These are phyloP conservation scores for Artemisia tridentata DNA, from an alignment of 129 eudicot species.

Conservation along the genomic window DNA sequence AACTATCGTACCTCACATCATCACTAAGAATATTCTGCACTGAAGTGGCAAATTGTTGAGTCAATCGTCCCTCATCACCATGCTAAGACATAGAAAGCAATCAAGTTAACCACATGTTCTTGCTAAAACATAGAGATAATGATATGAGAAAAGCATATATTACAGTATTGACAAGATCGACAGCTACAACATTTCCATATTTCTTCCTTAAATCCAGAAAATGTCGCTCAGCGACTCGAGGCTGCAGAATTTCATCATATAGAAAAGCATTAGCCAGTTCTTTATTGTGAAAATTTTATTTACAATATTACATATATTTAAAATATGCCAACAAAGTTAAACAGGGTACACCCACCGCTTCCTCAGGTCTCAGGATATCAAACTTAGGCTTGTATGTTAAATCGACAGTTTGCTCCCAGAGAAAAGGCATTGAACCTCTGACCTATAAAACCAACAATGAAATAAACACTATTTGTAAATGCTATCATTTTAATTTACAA, in stretches of 20 bases:
- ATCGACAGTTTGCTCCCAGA: constrained; percentile 97
- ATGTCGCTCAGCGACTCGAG: constrained; percentile 87
- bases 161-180: constrained; percentile 93
- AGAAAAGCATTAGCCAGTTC: background rate
- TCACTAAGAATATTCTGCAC: constrained; percentile 73
- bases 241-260: constrained; percentile 39
- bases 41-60: constrained; percentile 58
- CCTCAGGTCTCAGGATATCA: constrained; percentile 67
- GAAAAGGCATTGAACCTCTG: constrained; percentile 90
- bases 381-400: constrained; percentile 91
- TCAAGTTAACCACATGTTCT: constrained; percentile 15
- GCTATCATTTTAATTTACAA: no score
- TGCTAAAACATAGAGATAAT: background rate
- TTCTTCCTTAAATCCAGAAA: constrained; percentile 84
- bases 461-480: background rate
- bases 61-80: constrained; percentile 84
- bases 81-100: constrained; percentile 38
- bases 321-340: background rate
- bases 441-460: constrained; percentile 47
- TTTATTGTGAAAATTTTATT: background rate
- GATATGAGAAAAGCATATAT: constrained; percentile 2
- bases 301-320: no score
- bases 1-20: constrained; percentile 61
- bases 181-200: constrained; percentile 88
- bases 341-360: constrained; percentile 60